Conservation (phyloP, 495 filamentous ascomycete genomes). For the Neurospora sp. region DNA sequence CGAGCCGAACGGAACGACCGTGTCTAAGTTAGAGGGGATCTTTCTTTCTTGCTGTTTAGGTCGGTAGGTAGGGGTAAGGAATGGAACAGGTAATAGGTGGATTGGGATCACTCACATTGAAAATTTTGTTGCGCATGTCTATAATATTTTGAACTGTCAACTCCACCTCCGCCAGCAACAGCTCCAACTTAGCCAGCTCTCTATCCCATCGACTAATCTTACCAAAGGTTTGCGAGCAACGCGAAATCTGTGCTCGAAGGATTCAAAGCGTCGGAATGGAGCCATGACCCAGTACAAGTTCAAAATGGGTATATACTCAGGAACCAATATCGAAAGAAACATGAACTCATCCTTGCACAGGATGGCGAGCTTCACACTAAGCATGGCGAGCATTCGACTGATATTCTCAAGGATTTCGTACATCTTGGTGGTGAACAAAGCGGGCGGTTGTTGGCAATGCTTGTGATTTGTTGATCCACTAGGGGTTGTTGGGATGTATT, state of each 20-base stretch:
- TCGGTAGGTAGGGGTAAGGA: not conserved
- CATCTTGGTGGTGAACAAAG: not conserved
- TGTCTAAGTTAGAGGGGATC: not conserved
- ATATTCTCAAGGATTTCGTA: not conserved
- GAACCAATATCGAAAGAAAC: not conserved
- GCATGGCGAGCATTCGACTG: not conserved
- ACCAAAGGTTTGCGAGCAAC: not conserved
- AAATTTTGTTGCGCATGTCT: not conserved
- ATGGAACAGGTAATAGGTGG: not conserved
- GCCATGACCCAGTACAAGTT: not conserved
- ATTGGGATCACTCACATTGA: not conserved
- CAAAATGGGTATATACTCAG: not conserved
- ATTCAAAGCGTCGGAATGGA: not conserved
- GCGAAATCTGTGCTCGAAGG: not conserved
- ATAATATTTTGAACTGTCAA: not conserved
- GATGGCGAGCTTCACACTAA: not conserved
- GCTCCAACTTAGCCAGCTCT: not conserved
- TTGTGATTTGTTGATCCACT: not conserved
- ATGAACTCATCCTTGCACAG: not conserved
- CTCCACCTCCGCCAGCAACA: not conserved
- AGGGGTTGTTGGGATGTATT: not conserved
- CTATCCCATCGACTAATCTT: not conserved
- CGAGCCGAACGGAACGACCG: not conserved
- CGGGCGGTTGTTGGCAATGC: not conserved
- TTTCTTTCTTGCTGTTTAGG: not conserved